Evolutionary conservation across 179 eudicot genomes (phyloP), one percentile per base, ranked within the genome.

Genomic region (Sideroxylon spinosum): DNA sequence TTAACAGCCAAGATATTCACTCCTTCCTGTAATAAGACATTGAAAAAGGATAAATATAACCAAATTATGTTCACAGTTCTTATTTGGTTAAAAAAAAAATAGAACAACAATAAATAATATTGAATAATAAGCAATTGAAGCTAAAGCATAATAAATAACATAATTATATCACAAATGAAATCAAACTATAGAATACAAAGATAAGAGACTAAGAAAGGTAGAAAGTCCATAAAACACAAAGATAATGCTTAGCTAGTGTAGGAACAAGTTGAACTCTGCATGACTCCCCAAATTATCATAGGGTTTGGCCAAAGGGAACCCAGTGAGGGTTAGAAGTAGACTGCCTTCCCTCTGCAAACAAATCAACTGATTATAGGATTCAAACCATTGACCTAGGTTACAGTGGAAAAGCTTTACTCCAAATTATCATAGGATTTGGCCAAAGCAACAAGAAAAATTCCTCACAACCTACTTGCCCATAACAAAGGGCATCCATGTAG

Each of bases 1-100:
- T 93, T 95, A 80, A 95, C 91, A 63, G 92, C 93, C 87, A 95
- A 81, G 70, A 91, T 85, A 83, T 91, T 95, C 37, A 86, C 92
- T 73, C 97, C 96, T 74, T 93, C 95, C 97, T 95, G 81, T 59
- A 76, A 75, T 12, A 56, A 56, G 26, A 76, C 4, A 62, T 46
- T 32, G 46, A 32, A 37, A 46, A 26, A 48, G 16, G 48, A 55
- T 4, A 14, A 7, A 56, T 16, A 26, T 23, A 70, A 49, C 29
- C 26, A 37, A 57, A 14, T 76, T 60, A 49, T 78, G 56, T n/a
- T 52, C 61, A 49, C 19, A 66, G 13, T 50, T 60, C 44, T 22
- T 73, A 37, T 57, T 7, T 37, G 44, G 44, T 37, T 29, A 55
- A 10, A 50, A 56, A 50, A 56, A 57, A 49, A 9, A 14, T 8